These are phyloP conservation scores for Cladosporium sp. DNA, from an alignment of 2,329 filamentous ascomycete species.

Conservation along the genomic window DNA sequence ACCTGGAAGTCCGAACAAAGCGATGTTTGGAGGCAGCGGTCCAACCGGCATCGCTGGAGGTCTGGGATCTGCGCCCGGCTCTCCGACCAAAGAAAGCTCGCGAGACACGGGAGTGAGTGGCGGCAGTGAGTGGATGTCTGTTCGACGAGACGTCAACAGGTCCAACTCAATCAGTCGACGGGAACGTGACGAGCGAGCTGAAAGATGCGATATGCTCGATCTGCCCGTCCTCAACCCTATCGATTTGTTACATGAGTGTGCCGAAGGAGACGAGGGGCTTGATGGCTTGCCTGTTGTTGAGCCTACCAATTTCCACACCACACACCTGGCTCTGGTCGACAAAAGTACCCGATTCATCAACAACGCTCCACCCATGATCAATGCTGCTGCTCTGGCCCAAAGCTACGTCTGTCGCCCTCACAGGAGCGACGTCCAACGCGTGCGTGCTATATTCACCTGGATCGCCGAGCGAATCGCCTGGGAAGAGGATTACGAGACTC, in stretches of 20 bases:
- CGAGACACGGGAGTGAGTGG: conserved; percentile 66
- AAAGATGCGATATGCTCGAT: conserved; percentile 93
- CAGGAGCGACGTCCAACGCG: conserved; percentile 84
- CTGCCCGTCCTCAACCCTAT: conserved; percentile 83
- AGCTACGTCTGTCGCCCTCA: conserved; percentile 93
- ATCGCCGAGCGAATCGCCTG: conserved; percentile 90
- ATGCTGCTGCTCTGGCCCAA: conserved; percentile 76
- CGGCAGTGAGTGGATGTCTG: conserved; percentile 90
- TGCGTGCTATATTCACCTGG: conserved; percentile 97
- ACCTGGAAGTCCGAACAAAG: conserved; percentile 45
- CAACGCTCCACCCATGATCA: conserved; percentile 76
- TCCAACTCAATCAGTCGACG: conserved; percentile 90
- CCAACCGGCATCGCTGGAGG: conserved; percentile 54
- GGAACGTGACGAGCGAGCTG: conserved; percentile 76
- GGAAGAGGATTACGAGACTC: conserved; percentile 92
- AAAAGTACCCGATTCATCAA: conserved; percentile 87
- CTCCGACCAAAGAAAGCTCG: conserved; percentile 38
- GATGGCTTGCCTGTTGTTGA: conserved; percentile 80
- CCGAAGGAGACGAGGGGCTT: conserved; percentile 84
- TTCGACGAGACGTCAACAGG: conserved; percentile 89
- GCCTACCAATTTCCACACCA: conserved; percentile 72
- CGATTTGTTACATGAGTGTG: conserved; percentile 77
- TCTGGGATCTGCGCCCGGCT: conserved; percentile 25
- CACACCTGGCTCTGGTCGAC: conserved; percentile 75
- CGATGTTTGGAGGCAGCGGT: conserved; percentile 40